phyloP scores from a whole-genome alignment of 768 basidiomycete species.

The Sistotremastrum suecicum region DNA sequence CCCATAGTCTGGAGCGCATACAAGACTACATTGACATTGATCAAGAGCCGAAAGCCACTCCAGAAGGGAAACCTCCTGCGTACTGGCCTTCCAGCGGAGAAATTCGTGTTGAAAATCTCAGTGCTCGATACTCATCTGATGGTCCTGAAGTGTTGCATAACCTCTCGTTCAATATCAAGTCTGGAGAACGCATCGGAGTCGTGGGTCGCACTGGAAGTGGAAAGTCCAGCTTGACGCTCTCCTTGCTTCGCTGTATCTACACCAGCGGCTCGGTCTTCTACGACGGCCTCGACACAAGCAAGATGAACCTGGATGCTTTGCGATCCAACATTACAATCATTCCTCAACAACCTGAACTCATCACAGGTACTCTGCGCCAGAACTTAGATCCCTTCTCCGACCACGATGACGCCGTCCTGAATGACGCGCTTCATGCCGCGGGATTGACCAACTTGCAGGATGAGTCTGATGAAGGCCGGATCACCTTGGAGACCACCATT shows the following conservation, averaged over 20 bases:
- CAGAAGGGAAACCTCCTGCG: constrained; percentile 37
- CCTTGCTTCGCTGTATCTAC: constrained; percentile 39
- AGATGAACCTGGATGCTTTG: constrained; percentile 38
- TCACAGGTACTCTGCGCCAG: constrained; percentile 40
- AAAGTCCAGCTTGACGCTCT: constrained; percentile 31
- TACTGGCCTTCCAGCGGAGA: constrained; percentile 50
- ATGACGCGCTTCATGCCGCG: constrained; percentile 32
- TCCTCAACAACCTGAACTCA: constrained; percentile 39
- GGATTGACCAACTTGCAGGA: constrained; percentile 30
- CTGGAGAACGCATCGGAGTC: constrained; percentile 45
- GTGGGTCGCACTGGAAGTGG: constrained; percentile 50
- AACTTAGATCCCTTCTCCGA: constrained; percentile 50
- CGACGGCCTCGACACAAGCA: constrained; percentile 31
- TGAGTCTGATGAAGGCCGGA: constrained; percentile 19
- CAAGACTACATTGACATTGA: constrained; percentile 42
- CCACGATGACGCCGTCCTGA: constrained; percentile 37
- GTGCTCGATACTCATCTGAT: constrained; percentile 34
- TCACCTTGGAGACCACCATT: constrained; percentile 32
- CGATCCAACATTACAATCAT: constrained; percentile 44
- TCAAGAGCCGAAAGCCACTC: constrained; percentile 31
- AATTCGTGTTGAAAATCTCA: constrained; percentile 36
- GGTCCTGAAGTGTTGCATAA: constrained; percentile 47
- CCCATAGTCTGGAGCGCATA: constrained; percentile 31
- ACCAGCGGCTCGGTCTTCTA: constrained; percentile 38
- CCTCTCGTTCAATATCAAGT: constrained; percentile 33